Evolutionary conservation across 208 protist genomes (phyloP).

Genomic region (Balamuthia mandrillaris): DNA sequence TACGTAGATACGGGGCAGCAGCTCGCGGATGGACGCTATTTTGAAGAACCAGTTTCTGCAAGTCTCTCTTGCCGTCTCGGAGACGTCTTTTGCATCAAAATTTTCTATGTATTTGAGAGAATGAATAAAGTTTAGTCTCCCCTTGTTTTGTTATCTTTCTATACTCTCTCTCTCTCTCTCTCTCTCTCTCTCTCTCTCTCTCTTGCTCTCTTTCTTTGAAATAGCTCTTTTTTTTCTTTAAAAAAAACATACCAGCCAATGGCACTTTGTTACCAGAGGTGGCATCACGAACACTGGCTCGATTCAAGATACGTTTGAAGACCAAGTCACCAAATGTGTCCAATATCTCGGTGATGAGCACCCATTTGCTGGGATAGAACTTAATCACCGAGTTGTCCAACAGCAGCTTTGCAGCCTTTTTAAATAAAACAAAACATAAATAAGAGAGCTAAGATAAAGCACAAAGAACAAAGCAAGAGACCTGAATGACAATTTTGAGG

Average conservation of each 20-base stretch:
- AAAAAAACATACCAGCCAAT: conserved; percentile 15
- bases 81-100: conserved; percentile 41
- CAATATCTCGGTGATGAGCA: conserved; percentile 77
- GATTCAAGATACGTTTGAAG: conserved; percentile 70
- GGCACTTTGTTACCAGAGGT: background rate
- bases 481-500: conserved; percentile 79
- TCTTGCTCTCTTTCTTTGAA: too few relatives aligned
- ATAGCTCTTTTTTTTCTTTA: background rate
- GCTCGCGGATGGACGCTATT: conserved; percentile 82
- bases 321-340: conserved; percentile 84
- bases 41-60: conserved; percentile 87
- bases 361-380: conserved; percentile 84
- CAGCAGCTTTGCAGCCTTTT: conserved; percentile 61
- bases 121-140: too few relatives aligned
- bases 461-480: background rate
- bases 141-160: background rate
- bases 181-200: too few relatives aligned
- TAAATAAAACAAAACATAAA: background rate
- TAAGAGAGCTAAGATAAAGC: background rate
- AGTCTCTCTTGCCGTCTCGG: conserved; percentile 69
- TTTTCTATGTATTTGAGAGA: conserved; percentile 26
- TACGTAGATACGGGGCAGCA: conserved; percentile 77
- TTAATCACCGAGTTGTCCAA: conserved; percentile 53
- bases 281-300: background rate
- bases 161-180: too few relatives aligned